Evolutionary conservation across 345 rosid genomes (phyloP).

Genomic region (Cardamine resedifolia): DNA sequence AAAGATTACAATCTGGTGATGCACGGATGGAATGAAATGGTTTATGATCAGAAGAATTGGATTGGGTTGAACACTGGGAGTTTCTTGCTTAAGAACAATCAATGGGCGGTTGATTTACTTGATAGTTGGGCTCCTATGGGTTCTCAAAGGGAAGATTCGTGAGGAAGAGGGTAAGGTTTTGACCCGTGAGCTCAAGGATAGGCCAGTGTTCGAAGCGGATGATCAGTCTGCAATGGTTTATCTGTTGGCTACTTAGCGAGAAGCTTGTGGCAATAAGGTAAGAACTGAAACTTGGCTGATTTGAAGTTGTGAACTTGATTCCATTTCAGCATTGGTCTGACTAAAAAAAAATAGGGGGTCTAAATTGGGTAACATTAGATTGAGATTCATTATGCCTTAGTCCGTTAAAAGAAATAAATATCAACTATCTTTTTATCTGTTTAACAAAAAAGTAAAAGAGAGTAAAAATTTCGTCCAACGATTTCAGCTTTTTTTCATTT

Average conservation of each 20-base stretch:
- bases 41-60: conserved; percentile 69
- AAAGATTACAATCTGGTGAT: conserved; percentile 61
- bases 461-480: no score
- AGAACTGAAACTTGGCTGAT: neutral
- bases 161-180: conserved; percentile 68
- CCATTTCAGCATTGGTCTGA: conserved; percentile 1
- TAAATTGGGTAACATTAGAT: neutral
- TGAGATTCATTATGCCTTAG: neutral
- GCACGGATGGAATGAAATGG: conserved; percentile 79
- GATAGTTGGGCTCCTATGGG: conserved; percentile 84
- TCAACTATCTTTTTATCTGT: no score
- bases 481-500: no score
- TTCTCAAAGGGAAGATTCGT: conserved; percentile 63
- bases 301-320: neutral
- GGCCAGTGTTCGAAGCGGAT: conserved; percentile 73
- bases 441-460: no score
- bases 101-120: conserved; percentile 72
- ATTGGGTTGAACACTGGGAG: conserved; percentile 78
- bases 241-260: conserved; percentile 61
- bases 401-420: no score
- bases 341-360: no score
- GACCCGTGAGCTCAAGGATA: conserved; percentile 59
- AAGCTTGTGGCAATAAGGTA: conserved; percentile 64
- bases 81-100: conserved; percentile 65
- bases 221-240: conserved; percentile 82